Conservation (phyloP, 768 basidiomycete genomes). For the Lentinula sp. region DNA sequence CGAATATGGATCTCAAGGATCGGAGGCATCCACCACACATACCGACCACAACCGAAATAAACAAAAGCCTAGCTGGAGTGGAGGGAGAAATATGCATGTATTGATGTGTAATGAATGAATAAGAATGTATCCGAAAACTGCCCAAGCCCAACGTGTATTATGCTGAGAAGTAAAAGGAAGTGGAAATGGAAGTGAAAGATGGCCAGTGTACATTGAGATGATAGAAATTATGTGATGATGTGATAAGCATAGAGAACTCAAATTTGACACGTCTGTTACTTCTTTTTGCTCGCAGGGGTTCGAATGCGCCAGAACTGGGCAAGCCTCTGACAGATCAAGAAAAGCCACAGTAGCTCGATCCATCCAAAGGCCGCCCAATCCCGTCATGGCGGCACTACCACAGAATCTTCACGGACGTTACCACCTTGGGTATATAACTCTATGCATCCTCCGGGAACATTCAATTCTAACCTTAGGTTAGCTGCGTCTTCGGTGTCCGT, state of each 20-base stretch:
- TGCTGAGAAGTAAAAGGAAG: neutral
- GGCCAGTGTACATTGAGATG: neutral
- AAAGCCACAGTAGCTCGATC: neutral
- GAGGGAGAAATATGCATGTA: neutral
- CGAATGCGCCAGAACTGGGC: neutral
- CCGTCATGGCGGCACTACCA: slow-evolving; percentile 6
- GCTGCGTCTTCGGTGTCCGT: neutral
- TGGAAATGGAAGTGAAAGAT: neutral
- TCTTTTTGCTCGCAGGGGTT: too few relatives aligned
- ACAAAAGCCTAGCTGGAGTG: neutral
- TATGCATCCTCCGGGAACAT: neutral
- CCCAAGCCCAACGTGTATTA: neutral
- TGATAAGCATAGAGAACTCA: neutral
- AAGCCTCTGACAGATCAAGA: neutral
- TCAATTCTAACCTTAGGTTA: neutral
- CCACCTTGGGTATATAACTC: neutral
- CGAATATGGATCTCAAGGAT: too few relatives aligned
- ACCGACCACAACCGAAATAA: neutral
- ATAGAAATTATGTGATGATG: neutral
- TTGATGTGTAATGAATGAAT: neutral
- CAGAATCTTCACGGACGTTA: neutral
- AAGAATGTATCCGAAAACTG: neutral
- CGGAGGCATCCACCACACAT: neutral
- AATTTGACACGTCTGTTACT: too few relatives aligned
- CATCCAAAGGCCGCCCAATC: slow-evolving; percentile 5